Percentiles rank a stretch among this genome's conserved stretches.
Evolutionary conservation across 2,329 filamentous ascomycete genomes (phyloP).

Genomic region (Chaetothyriales sp.): DNA sequence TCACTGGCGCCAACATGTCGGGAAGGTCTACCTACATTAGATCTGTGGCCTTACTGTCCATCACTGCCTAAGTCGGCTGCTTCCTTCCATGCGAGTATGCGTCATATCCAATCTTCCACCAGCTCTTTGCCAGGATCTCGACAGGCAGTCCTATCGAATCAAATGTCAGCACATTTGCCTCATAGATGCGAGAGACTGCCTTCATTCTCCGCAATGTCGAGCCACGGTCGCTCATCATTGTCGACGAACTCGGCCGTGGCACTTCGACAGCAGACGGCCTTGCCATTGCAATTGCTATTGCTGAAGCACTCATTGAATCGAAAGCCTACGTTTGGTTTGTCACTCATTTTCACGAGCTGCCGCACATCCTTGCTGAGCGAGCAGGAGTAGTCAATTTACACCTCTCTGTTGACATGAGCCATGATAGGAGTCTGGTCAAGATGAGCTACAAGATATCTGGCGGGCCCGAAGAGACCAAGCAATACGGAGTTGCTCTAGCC

Average conservation of each 20-base stretch:
- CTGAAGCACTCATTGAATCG: constrained; percentile 72
- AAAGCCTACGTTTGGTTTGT: constrained; percentile 78
- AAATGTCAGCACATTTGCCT: constrained; percentile 83
- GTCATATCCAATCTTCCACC: constrained; percentile 63
- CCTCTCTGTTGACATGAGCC: constrained; percentile 54
- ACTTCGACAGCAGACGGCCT: constrained; percentile 82
- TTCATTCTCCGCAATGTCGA: constrained; percentile 82
- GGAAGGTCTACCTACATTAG: constrained; percentile 94
- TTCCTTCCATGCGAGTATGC: constrained; percentile 83
- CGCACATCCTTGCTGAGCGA: constrained; percentile 58
- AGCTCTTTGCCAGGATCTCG: constrained; percentile 76
- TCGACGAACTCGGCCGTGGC: constrained; percentile 84
- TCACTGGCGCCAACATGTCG: constrained; percentile 97
- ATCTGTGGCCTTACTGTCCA: constrained; percentile 64
- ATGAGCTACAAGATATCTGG: constrained; percentile 78
- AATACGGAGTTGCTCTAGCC: constrained; percentile 78
- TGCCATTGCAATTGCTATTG: constrained; percentile 77
- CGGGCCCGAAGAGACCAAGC: constrained; percentile 54
- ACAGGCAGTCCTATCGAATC: constrained; percentile 78
- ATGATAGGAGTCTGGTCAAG: constrained; percentile 41
- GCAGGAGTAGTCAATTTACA: constrained; percentile 74
- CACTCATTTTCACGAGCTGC: constrained; percentile 79
- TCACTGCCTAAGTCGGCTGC: constrained; percentile 89
- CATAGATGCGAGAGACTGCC: constrained; percentile 92
- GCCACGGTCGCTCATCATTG: constrained; percentile 59